A percentile compares a stretch with the other conserved stretches of the same genome.
These are phyloP conservation scores for Amylostereum areolatum DNA, from an alignment of 1,284 basidiomycete genomes.

Conservation along the genomic window DNA sequence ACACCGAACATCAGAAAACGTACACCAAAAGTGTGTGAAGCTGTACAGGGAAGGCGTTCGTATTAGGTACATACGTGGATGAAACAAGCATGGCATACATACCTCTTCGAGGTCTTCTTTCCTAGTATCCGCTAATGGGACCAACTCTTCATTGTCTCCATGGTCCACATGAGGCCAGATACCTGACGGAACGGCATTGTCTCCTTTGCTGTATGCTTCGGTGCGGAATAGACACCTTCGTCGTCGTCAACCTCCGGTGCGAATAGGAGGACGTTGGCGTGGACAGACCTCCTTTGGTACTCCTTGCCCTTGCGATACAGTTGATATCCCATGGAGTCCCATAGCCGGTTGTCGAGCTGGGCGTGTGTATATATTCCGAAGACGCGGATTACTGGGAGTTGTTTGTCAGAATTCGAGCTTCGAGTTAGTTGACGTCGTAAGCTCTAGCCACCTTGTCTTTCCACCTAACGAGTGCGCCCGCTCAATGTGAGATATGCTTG, in stretches of 20 bases:
- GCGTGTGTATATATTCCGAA: conserved; percentile 52
- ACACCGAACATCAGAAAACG: conserved; percentile 14
- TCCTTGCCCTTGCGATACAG: conserved; percentile 37
- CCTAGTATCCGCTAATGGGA: not conserved
- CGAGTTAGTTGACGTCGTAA: not conserved
- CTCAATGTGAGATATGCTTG: not conserved
- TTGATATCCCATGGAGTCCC: conserved; percentile 42
- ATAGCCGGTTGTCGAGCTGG: conserved; percentile 39
- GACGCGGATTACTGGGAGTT: conserved; percentile 37
- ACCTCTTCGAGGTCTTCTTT: conserved; percentile 29
- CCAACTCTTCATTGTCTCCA: not conserved
- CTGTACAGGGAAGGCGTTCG: conserved; percentile 17
- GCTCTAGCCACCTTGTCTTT: conserved; percentile 39
- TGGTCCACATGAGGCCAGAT: not conserved
- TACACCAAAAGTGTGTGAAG: conserved; percentile 45
- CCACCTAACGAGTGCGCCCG: conserved; percentile 17
- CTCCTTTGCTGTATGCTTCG: not conserved
- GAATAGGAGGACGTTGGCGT: not conserved
- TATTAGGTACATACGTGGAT: not conserved
- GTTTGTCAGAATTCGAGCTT: not conserved
- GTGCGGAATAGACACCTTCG: not conserved
- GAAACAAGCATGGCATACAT: not conserved
- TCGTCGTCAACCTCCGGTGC: not conserved
- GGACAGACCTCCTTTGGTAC: conserved; percentile 32
- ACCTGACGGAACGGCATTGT: not conserved